phyloP scores from a whole-genome alignment of 306 rosid genomes.

The Canavalia gladiata region DNA sequence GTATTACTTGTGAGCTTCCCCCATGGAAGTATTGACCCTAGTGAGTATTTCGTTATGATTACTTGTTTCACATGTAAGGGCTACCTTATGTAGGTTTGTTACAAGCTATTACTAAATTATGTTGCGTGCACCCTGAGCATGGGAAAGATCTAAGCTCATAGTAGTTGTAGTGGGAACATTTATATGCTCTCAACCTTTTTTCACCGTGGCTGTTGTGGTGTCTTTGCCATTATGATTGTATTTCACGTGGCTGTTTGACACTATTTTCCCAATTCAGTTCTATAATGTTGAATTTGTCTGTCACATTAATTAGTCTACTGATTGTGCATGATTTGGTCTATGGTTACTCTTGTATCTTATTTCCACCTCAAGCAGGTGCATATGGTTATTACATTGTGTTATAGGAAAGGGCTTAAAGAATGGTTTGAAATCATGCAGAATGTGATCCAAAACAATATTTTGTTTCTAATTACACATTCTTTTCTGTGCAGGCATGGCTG shows the following conservation, averaged over 20 bases:
- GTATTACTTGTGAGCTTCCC: conserved; percentile 88
- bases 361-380: conserved; percentile 25
- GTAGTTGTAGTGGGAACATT: not conserved
- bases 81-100: not conserved
- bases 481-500: conserved; percentile 87
- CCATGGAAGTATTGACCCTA: conserved; percentile 85
- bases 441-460: conserved; percentile 23
- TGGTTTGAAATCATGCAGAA: conserved; percentile 23
- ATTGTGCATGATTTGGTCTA: not conserved
- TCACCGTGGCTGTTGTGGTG: not conserved
- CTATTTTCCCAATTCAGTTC: conserved; percentile 8
- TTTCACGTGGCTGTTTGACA: conserved; percentile 2
- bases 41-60: conserved; percentile 59
- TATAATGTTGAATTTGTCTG: conserved; percentile 11
- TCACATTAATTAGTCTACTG: not conserved
- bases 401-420: conserved; percentile 14
- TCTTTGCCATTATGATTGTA: conserved; percentile 23
- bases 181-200: conserved; percentile 22
- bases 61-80: not conserved
- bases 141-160: not conserved
- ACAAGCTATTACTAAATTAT: not conserved
- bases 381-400: conserved; percentile 39
- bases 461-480: conserved; percentile 42
- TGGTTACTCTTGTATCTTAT: conserved; percentile 28
- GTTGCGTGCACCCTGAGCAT: not conserved